phyloP scores from a whole-genome alignment of 2,329 filamentous ascomycete species.

The Arthrobotrys musiformis region DNA sequence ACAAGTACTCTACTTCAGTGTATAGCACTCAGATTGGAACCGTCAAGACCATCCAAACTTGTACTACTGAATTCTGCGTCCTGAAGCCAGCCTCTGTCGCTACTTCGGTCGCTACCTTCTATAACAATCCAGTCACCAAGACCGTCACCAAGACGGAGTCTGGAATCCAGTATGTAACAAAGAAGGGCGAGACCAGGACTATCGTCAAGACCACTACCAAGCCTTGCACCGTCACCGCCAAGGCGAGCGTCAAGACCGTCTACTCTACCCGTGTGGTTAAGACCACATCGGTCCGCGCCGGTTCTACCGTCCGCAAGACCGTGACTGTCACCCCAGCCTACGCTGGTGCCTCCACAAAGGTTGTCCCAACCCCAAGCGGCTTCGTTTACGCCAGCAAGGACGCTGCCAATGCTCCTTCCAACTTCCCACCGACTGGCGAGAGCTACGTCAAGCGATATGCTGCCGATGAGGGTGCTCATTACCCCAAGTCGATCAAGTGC shows the following conservation, averaged over 20 bases:
- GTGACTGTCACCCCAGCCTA: neutral
- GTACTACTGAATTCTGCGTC: constrained; percentile 38
- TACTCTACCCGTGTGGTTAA: constrained; percentile 28
- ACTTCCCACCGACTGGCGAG: neutral
- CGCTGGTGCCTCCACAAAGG: neutral
- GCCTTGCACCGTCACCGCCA: constrained; percentile 29
- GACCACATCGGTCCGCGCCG: constrained; percentile 20
- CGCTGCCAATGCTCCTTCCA: constrained; percentile 18
- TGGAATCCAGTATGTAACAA: constrained; percentile 4
- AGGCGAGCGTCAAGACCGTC: constrained; percentile 14
- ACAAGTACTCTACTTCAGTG: constrained; percentile 18
- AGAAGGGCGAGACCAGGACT: constrained; percentile 19
- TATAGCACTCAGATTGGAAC: constrained; percentile 14
- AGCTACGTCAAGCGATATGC: neutral
- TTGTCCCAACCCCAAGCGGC: constrained; percentile 32
- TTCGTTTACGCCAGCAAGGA: constrained; percentile 31
- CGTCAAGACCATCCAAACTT: constrained; percentile 42
- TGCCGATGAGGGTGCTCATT: neutral
- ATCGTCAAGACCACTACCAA: constrained; percentile 35
- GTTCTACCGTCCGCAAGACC: constrained; percentile 4
- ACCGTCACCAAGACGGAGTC: constrained; percentile 20
- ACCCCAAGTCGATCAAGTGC: constrained; percentile 39
- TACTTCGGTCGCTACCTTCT: constrained; percentile 13
- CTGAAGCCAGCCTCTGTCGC: neutral
- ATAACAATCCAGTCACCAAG: neutral